These are phyloP conservation scores for Phialophora tarda DNA, from an alignment of 2,329 filamentous ascomycete species.

Conservation along the genomic window DNA sequence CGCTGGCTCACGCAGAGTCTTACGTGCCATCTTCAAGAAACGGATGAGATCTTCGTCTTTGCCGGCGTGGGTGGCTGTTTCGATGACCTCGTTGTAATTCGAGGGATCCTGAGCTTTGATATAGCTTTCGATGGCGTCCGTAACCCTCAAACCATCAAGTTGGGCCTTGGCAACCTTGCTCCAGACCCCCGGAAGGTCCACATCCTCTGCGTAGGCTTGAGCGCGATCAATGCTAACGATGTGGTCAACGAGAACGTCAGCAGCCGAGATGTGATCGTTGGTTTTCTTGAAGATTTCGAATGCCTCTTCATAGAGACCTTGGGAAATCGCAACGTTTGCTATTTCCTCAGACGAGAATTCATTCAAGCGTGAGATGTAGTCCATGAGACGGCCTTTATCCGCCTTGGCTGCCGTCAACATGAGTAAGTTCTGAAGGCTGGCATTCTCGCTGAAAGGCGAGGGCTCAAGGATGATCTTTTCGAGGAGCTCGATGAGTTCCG, in stretches of 20 bases:
- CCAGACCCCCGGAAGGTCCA: constrained; percentile 95
- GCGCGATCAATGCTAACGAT: constrained; percentile 98
- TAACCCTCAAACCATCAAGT: constrained; percentile 89
- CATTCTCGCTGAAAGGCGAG: constrained; percentile 97
- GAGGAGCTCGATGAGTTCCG: constrained; percentile 92
- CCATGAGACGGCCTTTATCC: constrained; percentile 95
- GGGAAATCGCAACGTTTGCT: constrained; percentile 88
- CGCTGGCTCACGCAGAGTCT: constrained; percentile 89
- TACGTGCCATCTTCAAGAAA: constrained; percentile 94
- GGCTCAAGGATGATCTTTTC: constrained; percentile 99
- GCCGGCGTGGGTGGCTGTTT: constrained; percentile 90
- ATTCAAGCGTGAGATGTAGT: constrained; percentile 91
- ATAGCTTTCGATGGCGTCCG: constrained; percentile 94
- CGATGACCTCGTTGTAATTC: constrained; percentile 95
- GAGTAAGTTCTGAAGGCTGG: constrained; percentile 92
- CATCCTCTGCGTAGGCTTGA: constrained; percentile 91
- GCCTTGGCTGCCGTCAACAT: constrained; percentile 95
- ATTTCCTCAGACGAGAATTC: constrained; percentile 93
- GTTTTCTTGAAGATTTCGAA: constrained; percentile 99
- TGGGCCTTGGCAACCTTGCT: constrained; percentile 98
- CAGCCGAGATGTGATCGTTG: constrained; percentile 82
- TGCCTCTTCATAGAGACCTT: constrained; percentile 93
- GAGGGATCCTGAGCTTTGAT: constrained; percentile 91
- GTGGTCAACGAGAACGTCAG: constrained; percentile 91
- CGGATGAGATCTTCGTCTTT: constrained; percentile 98